Conservation (phyloP, 2,329 filamentous ascomycete species). For the Colletotrichum higginsianum region DNA sequence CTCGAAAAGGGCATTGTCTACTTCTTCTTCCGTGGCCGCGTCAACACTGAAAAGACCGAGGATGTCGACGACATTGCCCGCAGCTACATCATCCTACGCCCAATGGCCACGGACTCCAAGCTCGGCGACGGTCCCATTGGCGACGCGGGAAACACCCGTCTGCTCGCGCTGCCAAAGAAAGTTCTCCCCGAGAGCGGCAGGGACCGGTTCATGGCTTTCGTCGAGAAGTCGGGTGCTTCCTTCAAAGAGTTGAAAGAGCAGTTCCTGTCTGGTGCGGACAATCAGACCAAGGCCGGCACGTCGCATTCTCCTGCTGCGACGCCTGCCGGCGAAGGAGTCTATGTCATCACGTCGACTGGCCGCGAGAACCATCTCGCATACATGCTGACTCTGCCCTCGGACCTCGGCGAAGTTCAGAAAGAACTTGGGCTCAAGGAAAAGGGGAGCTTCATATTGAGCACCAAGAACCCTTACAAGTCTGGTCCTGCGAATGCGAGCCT, state of each 20-base stretch:
- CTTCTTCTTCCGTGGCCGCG: constrained; percentile 88
- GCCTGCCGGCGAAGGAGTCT: constrained; percentile 88
- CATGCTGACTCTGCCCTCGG: constrained; percentile 79
- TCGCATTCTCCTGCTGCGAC: constrained; percentile 78
- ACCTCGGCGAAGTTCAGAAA: constrained; percentile 80
- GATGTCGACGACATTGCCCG: constrained; percentile 81
- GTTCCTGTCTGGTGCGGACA: constrained; percentile 77
- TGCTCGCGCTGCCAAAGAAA: constrained; percentile 89
- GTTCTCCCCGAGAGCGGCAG: constrained; percentile 77
- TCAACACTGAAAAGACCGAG: constrained; percentile 79
- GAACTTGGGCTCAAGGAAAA: constrained; percentile 80
- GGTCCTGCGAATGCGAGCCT: constrained; percentile 76
- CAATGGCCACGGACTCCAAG: constrained; percentile 78
- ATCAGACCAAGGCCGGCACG: constrained; percentile 84
- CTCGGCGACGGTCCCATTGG: constrained; percentile 67
- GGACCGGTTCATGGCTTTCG: constrained; percentile 85
- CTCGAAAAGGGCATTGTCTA: constrained; percentile 92
- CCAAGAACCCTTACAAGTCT: constrained; percentile 82
- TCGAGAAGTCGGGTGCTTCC: constrained; percentile 79
- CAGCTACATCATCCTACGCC: constrained; percentile 84
- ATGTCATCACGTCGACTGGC: constrained; percentile 82
- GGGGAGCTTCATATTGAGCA: constrained; percentile 84
- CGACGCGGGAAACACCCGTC: constrained; percentile 73
- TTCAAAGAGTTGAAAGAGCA: constrained; percentile 80
- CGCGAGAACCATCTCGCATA: constrained; percentile 85